Evolutionary conservation across 2,329 filamentous ascomycete species (phyloP).

Genomic region (Trichoderma cornu-damae): DNA sequence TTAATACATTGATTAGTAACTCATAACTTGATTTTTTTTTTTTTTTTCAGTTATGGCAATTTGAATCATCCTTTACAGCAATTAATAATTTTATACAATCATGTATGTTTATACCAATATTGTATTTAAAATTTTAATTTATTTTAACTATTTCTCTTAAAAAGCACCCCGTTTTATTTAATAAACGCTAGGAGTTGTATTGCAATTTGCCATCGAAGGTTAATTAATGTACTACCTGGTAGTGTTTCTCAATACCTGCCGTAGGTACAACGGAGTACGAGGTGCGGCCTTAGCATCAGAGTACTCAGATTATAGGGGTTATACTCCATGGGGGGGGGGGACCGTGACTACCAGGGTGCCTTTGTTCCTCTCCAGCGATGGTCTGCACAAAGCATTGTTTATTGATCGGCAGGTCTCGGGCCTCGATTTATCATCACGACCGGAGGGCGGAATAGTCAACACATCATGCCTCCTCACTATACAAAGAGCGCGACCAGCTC

Average conservation of each 20-base stretch:
- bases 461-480: conserved; percentile 31
- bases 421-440: background rate
- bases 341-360: conserved; percentile 9
- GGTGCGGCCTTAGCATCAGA: conserved; percentile 10
- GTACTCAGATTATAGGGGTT: conserved; percentile 14
- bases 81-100: too few relatives aligned
- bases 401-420: conserved; percentile 9
- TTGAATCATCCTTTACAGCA: too few relatives aligned
- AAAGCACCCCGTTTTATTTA: too few relatives aligned
- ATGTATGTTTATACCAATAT: too few relatives aligned
- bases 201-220: background rate
- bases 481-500: conserved; percentile 28
- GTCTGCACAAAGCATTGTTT: conserved; percentile 4
- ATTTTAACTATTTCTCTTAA: background rate
- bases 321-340: conserved; percentile 9
- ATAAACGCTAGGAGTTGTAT: too few relatives aligned
- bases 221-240: background rate
- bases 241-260: background rate
- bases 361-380: conserved; percentile 13
- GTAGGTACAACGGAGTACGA: conserved; percentile 10
- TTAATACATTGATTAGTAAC: too few relatives aligned
- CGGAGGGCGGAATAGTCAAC: background rate
- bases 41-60: too few relatives aligned
- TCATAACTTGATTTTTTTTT: too few relatives aligned
- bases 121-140: background rate